Evolutionary conservation across 176 grass and related monocot species (phyloP), one percentile per base, ranked within the genome.

Genomic region (Alloteropsis semialata): DNA sequence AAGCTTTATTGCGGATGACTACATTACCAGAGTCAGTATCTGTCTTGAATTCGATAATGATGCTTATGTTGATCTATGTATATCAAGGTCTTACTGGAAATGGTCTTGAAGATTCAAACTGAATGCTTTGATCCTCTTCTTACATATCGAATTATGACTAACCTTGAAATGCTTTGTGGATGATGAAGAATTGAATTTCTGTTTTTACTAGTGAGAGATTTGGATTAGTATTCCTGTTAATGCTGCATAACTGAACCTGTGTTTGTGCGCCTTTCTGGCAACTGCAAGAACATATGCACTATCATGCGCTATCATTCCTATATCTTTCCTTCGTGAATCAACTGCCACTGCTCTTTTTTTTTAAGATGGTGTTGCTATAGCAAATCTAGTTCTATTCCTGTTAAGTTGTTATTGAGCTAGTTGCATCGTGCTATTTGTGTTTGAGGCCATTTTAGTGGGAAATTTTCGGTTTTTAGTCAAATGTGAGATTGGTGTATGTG

Each of bases 1-100:
- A 49, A 71, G 42, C 54, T 77, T 88, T 81, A 27, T 39, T 61
- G 24, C 32, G 77, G 50, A 62, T 82, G 49, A 9, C 2, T 38
- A 57, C 8, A 71, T 54, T 45, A 24, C n/a, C 69, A 1, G 5
- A 16, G n/a, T 50, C 38, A 49, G 34, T 42, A 39, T 53, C 39
- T 53, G 14, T 32, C 32, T 5, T 69, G 5, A 80, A 59, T 53
- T 49, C 10, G 41, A 19, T 61, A 19, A 41, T 61, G 11, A 1
- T 30, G 8, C 10, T 13, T 36, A 66, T 44, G 46, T 77, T 58
- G 5, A 54, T 46, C 30, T 27, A 45, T 56, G 61, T 28, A 39
- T 59, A 45, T 28, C 29, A 60, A 49, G 14, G 38, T 70, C 19
- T 3, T 61, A 72, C 29, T 2, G 0, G 14, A 50, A 13, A 50